A percentile compares a stretch with the other conserved stretches of the same genome.
phyloP scores from a whole-genome alignment of 768 basidiomycete genomes.

The Pleurotus eryngii region DNA sequence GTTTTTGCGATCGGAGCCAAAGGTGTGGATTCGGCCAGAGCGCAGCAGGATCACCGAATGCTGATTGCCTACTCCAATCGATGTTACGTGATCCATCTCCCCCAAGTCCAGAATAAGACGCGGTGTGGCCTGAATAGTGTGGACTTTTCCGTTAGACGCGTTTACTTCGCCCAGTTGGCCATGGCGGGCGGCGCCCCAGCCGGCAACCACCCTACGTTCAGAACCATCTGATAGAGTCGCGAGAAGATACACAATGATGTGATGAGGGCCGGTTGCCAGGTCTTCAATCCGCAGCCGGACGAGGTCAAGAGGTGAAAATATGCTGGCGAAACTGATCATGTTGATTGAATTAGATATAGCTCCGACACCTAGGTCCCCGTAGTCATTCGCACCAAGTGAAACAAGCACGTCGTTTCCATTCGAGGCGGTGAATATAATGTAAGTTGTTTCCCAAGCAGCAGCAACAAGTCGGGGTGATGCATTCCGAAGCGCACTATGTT shows the following conservation, averaged over 20 bases:
- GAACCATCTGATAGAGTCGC: conserved; percentile 18
- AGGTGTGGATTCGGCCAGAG: conserved; percentile 43
- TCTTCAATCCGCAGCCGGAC: conserved; percentile 31
- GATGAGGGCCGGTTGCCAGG: conserved; percentile 67
- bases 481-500: conserved; percentile 31
- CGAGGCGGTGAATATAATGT: conserved; percentile 52
- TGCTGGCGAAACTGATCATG: conserved; percentile 39
- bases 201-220: conserved; percentile 37
- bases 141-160: conserved; percentile 17
- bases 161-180: conserved; percentile 67
- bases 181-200: conserved; percentile 86
- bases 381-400: conserved; percentile 84
- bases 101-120: conserved; percentile 29
- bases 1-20: conserved; percentile 73
- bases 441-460: conserved; percentile 84
- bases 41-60: conserved; percentile 54
- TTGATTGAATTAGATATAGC: conserved; percentile 26
- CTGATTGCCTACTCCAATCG: conserved; percentile 38
- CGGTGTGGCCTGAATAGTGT: conserved; percentile 29
- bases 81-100: conserved; percentile 25
- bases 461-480: conserved; percentile 51
- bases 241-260: conserved; percentile 53
- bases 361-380: conserved; percentile 73
- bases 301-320: conserved; percentile 22
- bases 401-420: conserved; percentile 52